These are phyloP conservation scores for Apiospora malaysiana DNA, from an alignment of 2,329 filamentous ascomycete species.

Conservation along the genomic window DNA sequence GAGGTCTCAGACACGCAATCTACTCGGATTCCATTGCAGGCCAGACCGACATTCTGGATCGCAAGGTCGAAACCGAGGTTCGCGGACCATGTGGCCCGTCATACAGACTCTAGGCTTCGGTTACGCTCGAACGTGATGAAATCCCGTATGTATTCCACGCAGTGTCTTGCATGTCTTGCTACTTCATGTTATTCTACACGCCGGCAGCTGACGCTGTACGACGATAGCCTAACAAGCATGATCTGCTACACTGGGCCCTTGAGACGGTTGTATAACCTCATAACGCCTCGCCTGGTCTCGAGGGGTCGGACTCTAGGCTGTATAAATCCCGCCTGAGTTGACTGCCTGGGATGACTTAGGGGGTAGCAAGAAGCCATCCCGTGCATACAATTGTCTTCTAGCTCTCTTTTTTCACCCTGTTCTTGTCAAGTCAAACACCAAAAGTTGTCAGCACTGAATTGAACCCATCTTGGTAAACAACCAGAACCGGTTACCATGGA, in stretches of 20 bases:
- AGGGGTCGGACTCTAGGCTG: background rate
- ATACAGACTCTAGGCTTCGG: background rate
- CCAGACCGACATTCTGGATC: background rate
- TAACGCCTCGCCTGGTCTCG: too few relatives aligned
- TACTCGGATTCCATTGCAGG: background rate
- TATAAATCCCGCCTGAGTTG: background rate
- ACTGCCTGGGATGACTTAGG: background rate
- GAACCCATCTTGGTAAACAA: background rate
- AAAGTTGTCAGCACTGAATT: background rate
- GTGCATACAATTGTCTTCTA: background rate
- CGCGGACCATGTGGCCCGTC: background rate
- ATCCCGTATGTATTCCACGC: background rate
- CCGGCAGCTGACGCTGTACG: background rate
- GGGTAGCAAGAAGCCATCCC: background rate
- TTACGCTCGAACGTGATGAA: background rate
- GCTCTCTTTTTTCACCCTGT: background rate
- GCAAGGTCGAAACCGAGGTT: background rate
- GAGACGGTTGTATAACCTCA: background rate
- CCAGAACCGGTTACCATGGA: background rate
- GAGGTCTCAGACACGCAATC: slow-evolving; percentile 3
- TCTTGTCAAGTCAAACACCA: background rate
- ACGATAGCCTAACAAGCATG: background rate
- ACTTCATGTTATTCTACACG: background rate
- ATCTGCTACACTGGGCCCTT: background rate
- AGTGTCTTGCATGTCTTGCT: background rate